These are phyloP conservation scores for Scleroderma bovista DNA, from an alignment of 768 basidiomycete species.

Conservation along the genomic window DNA sequence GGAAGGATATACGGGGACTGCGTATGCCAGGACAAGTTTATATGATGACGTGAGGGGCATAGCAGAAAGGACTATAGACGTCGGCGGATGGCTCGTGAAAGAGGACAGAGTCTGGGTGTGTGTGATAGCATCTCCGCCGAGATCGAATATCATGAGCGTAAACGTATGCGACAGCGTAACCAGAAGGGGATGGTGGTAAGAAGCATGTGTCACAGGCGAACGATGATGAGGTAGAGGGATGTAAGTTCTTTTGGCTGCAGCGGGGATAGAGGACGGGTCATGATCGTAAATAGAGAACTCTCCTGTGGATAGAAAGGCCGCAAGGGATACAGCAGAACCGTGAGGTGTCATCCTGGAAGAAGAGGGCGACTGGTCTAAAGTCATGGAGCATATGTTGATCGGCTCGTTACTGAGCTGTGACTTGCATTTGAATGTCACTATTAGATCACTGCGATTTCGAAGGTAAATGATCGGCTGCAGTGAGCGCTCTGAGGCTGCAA, in stretches of 20 bases:
- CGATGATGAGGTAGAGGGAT: conserved; percentile 39
- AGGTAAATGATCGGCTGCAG: conserved; percentile 16
- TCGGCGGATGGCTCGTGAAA: conserved; percentile 75
- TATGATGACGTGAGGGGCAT: conserved; percentile 49
- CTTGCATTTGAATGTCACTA: conserved; percentile 41
- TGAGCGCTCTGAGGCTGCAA: conserved; percentile 40
- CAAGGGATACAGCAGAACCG: conserved; percentile 38
- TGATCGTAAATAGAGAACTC: conserved; percentile 59
- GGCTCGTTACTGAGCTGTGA: conserved; percentile 29
- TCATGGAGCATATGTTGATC: conserved; percentile 55
- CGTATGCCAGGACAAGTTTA: conserved; percentile 70
- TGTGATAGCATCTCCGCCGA: conserved; percentile 45
- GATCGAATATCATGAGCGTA: conserved; percentile 65
- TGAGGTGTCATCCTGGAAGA: conserved; percentile 25
- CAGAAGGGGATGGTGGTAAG: conserved; percentile 74
- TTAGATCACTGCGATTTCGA: conserved; percentile 13
- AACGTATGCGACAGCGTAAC: conserved; percentile 66
- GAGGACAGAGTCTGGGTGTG: conserved; percentile 67
- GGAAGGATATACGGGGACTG: conserved; percentile 70
- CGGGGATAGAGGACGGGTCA: conserved; percentile 35
- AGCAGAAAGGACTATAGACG: conserved; percentile 71
- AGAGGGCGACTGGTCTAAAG: conserved; percentile 71
- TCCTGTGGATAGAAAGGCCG: conserved; percentile 61
- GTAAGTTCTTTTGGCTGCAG: conserved; percentile 44
- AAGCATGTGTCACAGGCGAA: conserved; percentile 54